Conservation (phyloP, 192 early-diverging fungal species). For the Coemansia umbellata region DNA sequence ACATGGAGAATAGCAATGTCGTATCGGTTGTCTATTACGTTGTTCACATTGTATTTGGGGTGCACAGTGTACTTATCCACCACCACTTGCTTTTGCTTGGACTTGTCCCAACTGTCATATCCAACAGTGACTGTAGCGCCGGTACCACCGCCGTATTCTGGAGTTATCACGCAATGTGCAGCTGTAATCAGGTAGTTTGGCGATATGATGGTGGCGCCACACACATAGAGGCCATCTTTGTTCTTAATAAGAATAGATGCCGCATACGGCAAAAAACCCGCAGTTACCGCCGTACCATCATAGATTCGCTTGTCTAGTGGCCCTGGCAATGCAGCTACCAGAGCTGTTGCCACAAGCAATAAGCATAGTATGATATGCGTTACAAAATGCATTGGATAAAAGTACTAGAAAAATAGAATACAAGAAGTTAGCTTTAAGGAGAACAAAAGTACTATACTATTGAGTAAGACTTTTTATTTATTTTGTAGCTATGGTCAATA, state of each 20-base stretch:
- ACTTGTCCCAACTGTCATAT: conserved; percentile 3
- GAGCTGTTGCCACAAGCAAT: neutral
- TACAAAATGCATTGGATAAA: neutral
- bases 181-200: conserved; percentile 15
- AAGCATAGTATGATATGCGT: neutral
- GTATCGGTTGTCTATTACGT: neutral
- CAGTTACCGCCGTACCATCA: neutral
- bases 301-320: conserved; percentile 17
- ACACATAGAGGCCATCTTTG: neutral
- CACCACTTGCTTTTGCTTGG: neutral
- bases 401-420: neutral
- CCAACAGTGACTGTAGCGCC: neutral
- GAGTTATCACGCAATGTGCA: conserved; percentile 20
- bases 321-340: neutral
- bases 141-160: too few relatives aligned
- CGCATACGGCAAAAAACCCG: neutral
- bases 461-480: too few relatives aligned
- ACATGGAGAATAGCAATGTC: conserved; percentile 18
- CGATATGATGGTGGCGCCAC: conserved; percentile 27
- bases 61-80: conserved; percentile 1
- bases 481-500: too few relatives aligned
- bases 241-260: neutral
- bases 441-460: too few relatives aligned
- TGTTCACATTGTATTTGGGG: conserved; percentile 1
- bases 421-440: too few relatives aligned